Percentiles rank a stretch among this genome's conserved stretches.
Evolutionary conservation across 2,329 filamentous ascomycete genomes (phyloP).

Genomic region (Botryosphaeria dothidea): DNA sequence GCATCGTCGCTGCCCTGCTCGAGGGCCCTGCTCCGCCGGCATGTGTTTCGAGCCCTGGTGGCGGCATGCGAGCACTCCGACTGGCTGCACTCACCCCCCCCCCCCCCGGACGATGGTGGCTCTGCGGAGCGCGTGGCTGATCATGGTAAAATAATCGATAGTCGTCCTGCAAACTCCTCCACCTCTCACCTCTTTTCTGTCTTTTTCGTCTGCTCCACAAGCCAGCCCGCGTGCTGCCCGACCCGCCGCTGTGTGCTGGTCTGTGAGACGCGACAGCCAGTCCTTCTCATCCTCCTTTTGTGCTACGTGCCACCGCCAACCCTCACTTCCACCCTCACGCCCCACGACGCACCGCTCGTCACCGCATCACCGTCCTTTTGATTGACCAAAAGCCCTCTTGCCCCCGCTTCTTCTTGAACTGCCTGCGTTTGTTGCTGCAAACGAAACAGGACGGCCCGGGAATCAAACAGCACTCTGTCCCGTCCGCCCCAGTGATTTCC

Average conservation of each 20-base stretch:
- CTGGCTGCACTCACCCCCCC: background rate
- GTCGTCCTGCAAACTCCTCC: background rate
- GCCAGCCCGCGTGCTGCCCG: background rate
- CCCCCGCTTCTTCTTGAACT: background rate
- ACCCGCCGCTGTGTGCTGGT: background rate
- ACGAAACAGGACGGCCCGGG: background rate
- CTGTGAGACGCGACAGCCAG: background rate
- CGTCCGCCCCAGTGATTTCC: background rate
- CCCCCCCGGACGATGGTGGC: background rate
- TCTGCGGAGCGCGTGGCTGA: background rate
- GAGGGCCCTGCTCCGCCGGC: background rate
- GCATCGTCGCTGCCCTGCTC: constrained; percentile 1
- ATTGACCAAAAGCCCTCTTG: background rate
- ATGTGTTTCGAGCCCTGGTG: constrained; percentile 4
- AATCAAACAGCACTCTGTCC: background rate
- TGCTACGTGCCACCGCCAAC: constrained; percentile 12
- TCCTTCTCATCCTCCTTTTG: constrained; percentile 2
- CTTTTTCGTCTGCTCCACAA: background rate
- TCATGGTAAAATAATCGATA: constrained; percentile 7
- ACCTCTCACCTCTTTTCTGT: background rate
- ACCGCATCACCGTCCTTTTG: constrained; percentile 15
- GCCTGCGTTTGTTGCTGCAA: constrained; percentile 1
- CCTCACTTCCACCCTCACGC: constrained; percentile 14
- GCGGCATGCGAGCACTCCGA: background rate
- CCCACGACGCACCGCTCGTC: constrained; percentile 1